phyloP scores from a whole-genome alignment of 2,329 filamentous ascomycete species.

The Juglanconis oblonga region DNA sequence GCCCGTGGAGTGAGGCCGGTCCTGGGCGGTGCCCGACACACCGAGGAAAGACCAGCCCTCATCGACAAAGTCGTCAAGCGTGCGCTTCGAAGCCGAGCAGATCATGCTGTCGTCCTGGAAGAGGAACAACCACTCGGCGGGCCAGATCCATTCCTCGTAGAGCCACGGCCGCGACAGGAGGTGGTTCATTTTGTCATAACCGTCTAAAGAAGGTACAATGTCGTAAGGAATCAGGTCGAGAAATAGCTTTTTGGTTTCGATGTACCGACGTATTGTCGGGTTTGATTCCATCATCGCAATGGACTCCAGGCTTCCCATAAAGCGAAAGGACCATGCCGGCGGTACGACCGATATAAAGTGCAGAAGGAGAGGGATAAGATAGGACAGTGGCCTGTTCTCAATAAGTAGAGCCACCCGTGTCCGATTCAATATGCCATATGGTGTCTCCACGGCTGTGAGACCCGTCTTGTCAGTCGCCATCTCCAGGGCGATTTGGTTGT shows the following conservation, averaged over 20 bases:
- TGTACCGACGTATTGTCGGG: slow-evolving; percentile 27
- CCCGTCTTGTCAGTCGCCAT: background rate
- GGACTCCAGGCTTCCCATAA: slow-evolving; percentile 49
- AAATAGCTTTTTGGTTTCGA: slow-evolving; percentile 42
- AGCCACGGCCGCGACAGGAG: slow-evolving; percentile 52
- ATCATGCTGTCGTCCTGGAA: slow-evolving; percentile 56
- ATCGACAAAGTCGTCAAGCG: slow-evolving; percentile 47
- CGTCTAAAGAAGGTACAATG: slow-evolving; percentile 32
- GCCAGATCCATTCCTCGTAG: slow-evolving; percentile 45
- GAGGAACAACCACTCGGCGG: slow-evolving; percentile 52
- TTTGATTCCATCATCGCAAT: slow-evolving; percentile 29
- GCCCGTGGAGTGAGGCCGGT: slow-evolving; percentile 31
- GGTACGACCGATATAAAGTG: slow-evolving; percentile 56
- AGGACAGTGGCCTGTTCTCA: slow-evolving; percentile 46
- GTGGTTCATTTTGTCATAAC: slow-evolving; percentile 48
- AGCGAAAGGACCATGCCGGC: slow-evolving; percentile 54
- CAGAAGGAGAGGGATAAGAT: slow-evolving; percentile 50
- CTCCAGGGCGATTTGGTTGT: background rate
- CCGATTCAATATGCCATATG: background rate
- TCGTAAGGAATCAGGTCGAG: slow-evolving; percentile 49
- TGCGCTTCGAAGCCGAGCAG: slow-evolving; percentile 47
- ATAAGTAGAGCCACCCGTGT: slow-evolving; percentile 47
- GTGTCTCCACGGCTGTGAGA: background rate
- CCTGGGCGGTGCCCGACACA: background rate
- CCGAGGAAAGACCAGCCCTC: slow-evolving; percentile 41